Percentiles rank a stretch among this genome's conserved stretches.
These are phyloP conservation scores for Kwoniella dendrophila DNA, from an alignment of 768 basidiomycete species.

Conservation along the genomic window DNA sequence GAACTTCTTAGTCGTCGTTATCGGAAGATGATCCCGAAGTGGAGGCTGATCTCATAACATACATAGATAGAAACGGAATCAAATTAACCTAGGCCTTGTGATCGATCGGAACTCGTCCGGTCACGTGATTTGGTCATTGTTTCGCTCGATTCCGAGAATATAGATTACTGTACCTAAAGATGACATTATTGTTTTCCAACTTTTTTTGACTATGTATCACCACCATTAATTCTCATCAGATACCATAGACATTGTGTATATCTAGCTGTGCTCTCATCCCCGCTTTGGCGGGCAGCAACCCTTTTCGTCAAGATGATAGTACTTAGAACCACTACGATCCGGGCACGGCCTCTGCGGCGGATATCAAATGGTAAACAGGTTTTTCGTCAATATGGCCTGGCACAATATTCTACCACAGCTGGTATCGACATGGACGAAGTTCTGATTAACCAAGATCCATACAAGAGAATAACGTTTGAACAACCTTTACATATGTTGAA, in stretches of 20 bases:
- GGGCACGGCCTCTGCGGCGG: background rate
- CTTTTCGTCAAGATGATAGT: background rate
- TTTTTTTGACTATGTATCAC: background rate
- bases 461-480: slow-evolving; percentile 23
- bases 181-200: background rate
- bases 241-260: background rate
- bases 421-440: slow-evolving; percentile 6
- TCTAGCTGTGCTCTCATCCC: background rate
- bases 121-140: background rate
- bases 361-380: background rate
- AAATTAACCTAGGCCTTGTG: background rate
- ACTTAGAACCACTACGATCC: no score
- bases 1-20: background rate
- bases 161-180: background rate
- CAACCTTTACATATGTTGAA: slow-evolving; percentile 9
- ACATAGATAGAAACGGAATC: slow-evolving; percentile 1
- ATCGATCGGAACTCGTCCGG: background rate
- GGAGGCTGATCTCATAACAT: background rate
- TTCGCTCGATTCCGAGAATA: slow-evolving; percentile 12
- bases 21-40: background rate
- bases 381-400: background rate
- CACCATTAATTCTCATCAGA: background rate
- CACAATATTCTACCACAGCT: background rate
- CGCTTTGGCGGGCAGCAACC: slow-evolving; percentile 1
- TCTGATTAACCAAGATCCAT: slow-evolving; percentile 25